Base-by-base conservation (phyloP, 1,284 basidiomycete genomes). In the Tylopilus sp. region DNA sequence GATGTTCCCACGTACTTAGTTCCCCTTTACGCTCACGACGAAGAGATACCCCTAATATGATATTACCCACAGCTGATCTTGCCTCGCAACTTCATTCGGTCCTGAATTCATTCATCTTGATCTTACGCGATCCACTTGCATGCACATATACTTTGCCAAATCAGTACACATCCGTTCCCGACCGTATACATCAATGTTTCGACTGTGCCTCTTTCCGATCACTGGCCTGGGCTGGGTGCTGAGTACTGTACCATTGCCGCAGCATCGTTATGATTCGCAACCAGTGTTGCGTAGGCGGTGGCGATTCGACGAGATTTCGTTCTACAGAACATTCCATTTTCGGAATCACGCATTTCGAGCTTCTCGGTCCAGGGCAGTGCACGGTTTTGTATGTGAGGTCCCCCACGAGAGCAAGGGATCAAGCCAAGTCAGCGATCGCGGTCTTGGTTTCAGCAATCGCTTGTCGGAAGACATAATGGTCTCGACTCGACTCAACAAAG, bases 31-130 rank as follows among this genome's bases (percentile, higher is more conserved):
- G 40, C 55, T 53, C 46, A 55, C 49, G 54, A 55, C 42, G 47
- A 63, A 42, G 41, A 34, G 59, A 66, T 70, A 66, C 64, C 64
- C 67, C 61, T 65, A 53, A 59, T 65, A 57, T 45, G 52, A 51
- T 53, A 66, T 67, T 66, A 67, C 66, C 66, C 65, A 46, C 41
- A 44, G 46, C 41, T 49, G 36, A 53, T 42, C 28, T 41, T 46
- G 52, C 30, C 37, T 52, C 41, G 57, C 53, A 21, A 54, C 42
- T 55, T 44, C 42, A 42, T 51, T 38, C 44, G 18, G 40, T 43
- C 33, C 51, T 41, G 31, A 38, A 45, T 34, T 40, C 50, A 52
- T 48, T 39, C 29, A 50, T 42, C 48, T 55, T 49, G 52, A 54
- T 53, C 48, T 59, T 54, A 60, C 52, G 53, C 53, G 64, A 50